These are phyloP conservation scores for Picea mariana DNA, from an alignment of 83 land plant species.

Conservation along the genomic window DNA sequence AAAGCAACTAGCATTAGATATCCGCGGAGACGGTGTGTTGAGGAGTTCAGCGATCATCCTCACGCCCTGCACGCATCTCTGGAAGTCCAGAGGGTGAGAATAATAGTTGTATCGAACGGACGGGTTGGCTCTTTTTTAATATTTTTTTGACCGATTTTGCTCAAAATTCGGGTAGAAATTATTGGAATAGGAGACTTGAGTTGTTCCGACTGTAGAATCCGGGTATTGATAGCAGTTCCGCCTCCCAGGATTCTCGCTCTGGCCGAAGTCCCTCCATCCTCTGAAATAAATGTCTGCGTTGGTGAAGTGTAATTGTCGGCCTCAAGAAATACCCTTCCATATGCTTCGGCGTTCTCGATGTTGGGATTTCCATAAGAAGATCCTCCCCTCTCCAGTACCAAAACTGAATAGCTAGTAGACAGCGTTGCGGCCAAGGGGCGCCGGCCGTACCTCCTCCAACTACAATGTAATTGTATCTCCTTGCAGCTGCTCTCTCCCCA, in stretches of 20 bases:
- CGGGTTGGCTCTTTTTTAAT: no score
- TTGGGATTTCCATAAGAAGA: slow-evolving; percentile 16
- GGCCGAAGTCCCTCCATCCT: slow-evolving; percentile 28
- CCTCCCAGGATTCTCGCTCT: slow-evolving; percentile 66
- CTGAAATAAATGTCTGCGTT: slow-evolving; percentile 35
- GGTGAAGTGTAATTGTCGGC: slow-evolving; percentile 49
- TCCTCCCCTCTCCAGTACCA: slow-evolving; percentile 38
- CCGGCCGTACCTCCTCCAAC: slow-evolving; percentile 76
- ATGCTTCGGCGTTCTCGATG: slow-evolving; percentile 25
- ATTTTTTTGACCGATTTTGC: no score
- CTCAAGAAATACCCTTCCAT: slow-evolving; percentile 22
- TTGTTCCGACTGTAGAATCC: slow-evolving; percentile 72
- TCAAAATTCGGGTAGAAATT: no score
- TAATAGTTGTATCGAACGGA: no score
- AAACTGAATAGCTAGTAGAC: slow-evolving; percentile 30
- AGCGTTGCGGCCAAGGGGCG: slow-evolving; percentile 64
- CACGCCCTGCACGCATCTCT: no score
- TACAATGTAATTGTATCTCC: slow-evolving; percentile 54
- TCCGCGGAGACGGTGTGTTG: no score
- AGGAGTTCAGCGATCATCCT: no score
- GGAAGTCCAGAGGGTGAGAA: no score
- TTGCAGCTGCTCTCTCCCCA: slow-evolving; percentile 30
- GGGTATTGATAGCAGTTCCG: slow-evolving; percentile 70
- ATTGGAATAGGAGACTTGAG: no score
- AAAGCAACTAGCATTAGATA: no score